Percentiles rank a stretch among this genome's conserved stretches.
These are phyloP conservation scores for Paramecium pentaurelia DNA, from an alignment of 73 alveolate species.

Conservation along the genomic window DNA sequence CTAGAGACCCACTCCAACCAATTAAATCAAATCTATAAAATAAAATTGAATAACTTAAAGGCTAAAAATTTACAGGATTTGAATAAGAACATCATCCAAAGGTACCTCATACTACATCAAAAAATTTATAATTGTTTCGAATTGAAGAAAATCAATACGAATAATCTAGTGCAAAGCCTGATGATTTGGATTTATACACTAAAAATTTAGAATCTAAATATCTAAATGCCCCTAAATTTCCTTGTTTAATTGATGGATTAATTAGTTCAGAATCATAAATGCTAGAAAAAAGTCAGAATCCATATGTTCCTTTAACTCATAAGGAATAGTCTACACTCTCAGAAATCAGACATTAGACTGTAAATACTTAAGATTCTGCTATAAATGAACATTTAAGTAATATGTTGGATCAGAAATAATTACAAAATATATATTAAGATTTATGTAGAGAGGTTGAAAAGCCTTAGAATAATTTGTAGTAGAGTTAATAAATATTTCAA, in stretches of 20 bases:
- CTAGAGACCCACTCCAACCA: neutral
- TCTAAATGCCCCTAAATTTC: neutral
- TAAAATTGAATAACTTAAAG: neutral
- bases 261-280: constrained; percentile 14
- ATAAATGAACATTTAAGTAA: neutral
- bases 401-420: neutral
- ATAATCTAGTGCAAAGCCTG: constrained; percentile 28
- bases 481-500: neutral
- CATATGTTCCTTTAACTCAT: neutral
- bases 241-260: neutral
- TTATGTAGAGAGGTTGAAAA: neutral
- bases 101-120: neutral
- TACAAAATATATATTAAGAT: neutral
- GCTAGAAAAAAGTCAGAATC: neutral
- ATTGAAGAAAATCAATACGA: constrained; percentile 7
- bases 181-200: neutral
- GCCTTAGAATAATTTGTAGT: neutral
- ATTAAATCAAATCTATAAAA: neutral
- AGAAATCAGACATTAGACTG: neutral
- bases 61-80: neutral
- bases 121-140: neutral
- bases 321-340: neutral
- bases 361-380: constrained; percentile 12
- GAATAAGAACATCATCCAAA: neutral
- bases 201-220: constrained; percentile 16